Base-by-base conservation (phyloP, 2,329 filamentous ascomycete species). In the Sporothrix brasiliensis region DNA sequence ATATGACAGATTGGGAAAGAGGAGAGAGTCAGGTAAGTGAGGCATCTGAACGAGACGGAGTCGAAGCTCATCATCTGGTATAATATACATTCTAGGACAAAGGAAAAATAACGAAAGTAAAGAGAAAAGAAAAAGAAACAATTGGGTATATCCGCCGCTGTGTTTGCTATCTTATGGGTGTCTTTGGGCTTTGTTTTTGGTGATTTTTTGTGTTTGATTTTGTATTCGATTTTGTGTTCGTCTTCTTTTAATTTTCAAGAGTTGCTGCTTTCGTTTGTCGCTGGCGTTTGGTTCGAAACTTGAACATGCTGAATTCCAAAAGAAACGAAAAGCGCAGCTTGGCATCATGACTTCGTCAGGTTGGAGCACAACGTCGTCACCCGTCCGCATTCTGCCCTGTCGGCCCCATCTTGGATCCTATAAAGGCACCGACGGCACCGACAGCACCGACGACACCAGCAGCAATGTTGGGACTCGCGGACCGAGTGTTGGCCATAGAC, bases 401-500 rank as follows among this genome's bases (percentile, higher is more conserved):
- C 6, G 54, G 60, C 13, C 54, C 56, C 47, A 70, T 68, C 60
- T 54, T 69, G 30, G 70, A 67, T 14, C 70, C 67, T 24, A 71
- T 47, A 19, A 54, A 71, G 14, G 70, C 54, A 19, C 70, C 67
- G 3, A 69, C 67, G n/a, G 58, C 70, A 19, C 67, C 67, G 3
- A 69, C 67, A 16, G 58, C 70, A 19, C 67, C 70, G 11, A 69
- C 60, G 21, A 69, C 49, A 30, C 44, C 54, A 44, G 58, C 54
- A 44, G 58, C 61, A 41, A 68, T 52, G 49, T 49, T 49, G 52
- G 81, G 81, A 70, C 80, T 83, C 44, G 77, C 80, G 24, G 79
- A 77, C 19, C 79, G 79, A 73, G 80, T 83, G 54, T 74, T 75
- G 72, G 83, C 85, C 56, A 81, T 81, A 13, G 80, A 83, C 49